Evolutionary conservation across 805 yeast species (phyloP).

Genomic region (Tetrapisispora phaffii): DNA sequence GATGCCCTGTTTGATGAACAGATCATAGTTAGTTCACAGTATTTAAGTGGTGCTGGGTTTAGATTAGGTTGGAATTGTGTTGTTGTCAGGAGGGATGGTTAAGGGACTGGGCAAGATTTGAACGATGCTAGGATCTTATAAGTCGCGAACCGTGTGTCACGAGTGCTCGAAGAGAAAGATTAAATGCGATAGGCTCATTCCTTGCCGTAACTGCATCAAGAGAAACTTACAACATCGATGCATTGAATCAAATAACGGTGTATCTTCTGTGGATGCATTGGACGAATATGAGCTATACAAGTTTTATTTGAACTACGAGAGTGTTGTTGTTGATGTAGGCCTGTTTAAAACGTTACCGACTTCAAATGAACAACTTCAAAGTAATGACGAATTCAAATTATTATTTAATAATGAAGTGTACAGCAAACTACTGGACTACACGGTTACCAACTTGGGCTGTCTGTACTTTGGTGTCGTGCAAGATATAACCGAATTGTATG

Average conservation of each 20-base stretch:
- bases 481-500: slow-evolving; percentile 24
- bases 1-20: too few species aligned
- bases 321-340: slow-evolving; percentile 21
- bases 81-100: too few species aligned
- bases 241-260: slow-evolving; percentile 3
- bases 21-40: too few species aligned
- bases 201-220: slow-evolving; percentile 26
- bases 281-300: not conserved
- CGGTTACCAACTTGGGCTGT: slow-evolving; percentile 26
- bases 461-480: slow-evolving; percentile 26
- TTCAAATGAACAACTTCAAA: not conserved
- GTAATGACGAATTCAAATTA: not conserved
- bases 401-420: slow-evolving; percentile 13
- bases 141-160: slow-evolving; percentile 17
- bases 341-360: slow-evolving; percentile 11
- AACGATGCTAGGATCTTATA: slow-evolving; percentile 1
- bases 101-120: not conserved
- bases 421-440: slow-evolving; percentile 20
- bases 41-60: too few species aligned
- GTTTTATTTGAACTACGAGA: slow-evolving; percentile 24
- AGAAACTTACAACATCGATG: slow-evolving; percentile 23
- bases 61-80: too few species aligned
- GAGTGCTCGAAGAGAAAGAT: slow-evolving; percentile 25
- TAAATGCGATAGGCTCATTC: slow-evolving; percentile 27
- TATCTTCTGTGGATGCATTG: too few species aligned